Base-by-base conservation (phyloP, 139 green algal species). In the Volvox reticuliferus region DNA sequence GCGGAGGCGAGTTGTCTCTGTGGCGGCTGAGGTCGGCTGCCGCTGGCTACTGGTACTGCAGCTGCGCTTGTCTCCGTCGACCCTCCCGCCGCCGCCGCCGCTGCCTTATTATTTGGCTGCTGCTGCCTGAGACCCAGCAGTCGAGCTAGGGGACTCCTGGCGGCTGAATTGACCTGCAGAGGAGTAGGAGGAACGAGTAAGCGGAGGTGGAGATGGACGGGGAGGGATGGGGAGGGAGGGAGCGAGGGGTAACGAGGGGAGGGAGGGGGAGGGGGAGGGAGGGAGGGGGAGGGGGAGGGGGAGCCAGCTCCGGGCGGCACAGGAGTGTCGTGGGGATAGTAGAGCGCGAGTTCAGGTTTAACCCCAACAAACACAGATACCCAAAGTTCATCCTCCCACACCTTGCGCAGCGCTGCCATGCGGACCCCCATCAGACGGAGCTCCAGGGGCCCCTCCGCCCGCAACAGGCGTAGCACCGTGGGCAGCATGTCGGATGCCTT, bases 351-450 rank as follows among this genome's bases (percentile, higher is more conserved):
- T 55, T 55, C 44, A 9, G 9, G 9, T 55, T 5, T 55, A 55
- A 55, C 44, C 44, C 9, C 5, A 55, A 55, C 44, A 55, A 14
- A 55, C 44, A 55, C 44, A 55, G 5, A 55, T 55, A 55, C 44
- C 5, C 44, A 55, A 24, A 28, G 65, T 28, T 12, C 65, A 24
- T 73, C 12, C 65, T 73, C 62, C 79, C 30, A 17, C 65, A 71
- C 84, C 88, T 93, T 94, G 0, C 93, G 68, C 89, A 99, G 97
- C 85, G 90, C 92, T 32, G 91, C 94, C 84, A 98, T 94, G 35
- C 97, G 92, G 73, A 99, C 86, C 0, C 97, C 97, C 93, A 99
- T 97, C 5, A 99, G 94, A 36, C 97, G 94, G 18, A 98, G 65
- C 80, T 95, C 93, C 28, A 97, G 81, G 0, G 96, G 97, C 82